phyloP scores from a whole-genome alignment of 805 yeast species.

The Ogataea corticis region DNA sequence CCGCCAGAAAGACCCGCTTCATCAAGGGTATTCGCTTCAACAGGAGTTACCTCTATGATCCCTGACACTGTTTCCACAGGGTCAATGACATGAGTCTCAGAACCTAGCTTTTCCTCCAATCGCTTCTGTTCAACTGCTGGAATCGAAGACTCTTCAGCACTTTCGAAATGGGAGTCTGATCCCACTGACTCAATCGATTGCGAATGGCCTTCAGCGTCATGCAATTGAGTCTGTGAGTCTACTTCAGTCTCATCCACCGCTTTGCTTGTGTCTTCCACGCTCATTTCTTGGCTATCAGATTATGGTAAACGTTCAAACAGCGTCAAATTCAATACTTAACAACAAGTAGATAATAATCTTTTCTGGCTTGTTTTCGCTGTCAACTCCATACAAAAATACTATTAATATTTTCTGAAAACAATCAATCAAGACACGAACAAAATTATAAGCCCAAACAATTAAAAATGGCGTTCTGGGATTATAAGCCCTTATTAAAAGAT shows the following conservation, averaged over 20 bases:
- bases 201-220: not conserved
- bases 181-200: constrained; percentile 7
- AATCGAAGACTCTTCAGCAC: constrained; percentile 14
- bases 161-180: constrained; percentile 7
- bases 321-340: not conserved
- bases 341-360: not conserved
- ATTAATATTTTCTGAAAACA: not conserved
- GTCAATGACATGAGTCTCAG: constrained; percentile 6
- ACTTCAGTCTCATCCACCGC: constrained; percentile 1
- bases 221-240: constrained; percentile 1
- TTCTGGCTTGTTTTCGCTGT: constrained; percentile 5
- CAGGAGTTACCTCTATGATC: not conserved
- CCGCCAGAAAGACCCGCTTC: too few species aligned
- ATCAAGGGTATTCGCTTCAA: too few species aligned
- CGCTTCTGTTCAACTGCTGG: constrained; percentile 23
- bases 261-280: not conserved
- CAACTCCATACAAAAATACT: constrained; percentile 3
- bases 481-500: not conserved
- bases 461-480: not conserved
- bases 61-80: not conserved
- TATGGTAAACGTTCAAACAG: too few species aligned
- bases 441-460: not conserved
- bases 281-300: too few species aligned
- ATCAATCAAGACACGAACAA: constrained; percentile 3
- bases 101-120: not conserved